Base-by-base conservation (phyloP, 2,329 filamentous ascomycete genomes). In the Cercospora citrullina region DNA sequence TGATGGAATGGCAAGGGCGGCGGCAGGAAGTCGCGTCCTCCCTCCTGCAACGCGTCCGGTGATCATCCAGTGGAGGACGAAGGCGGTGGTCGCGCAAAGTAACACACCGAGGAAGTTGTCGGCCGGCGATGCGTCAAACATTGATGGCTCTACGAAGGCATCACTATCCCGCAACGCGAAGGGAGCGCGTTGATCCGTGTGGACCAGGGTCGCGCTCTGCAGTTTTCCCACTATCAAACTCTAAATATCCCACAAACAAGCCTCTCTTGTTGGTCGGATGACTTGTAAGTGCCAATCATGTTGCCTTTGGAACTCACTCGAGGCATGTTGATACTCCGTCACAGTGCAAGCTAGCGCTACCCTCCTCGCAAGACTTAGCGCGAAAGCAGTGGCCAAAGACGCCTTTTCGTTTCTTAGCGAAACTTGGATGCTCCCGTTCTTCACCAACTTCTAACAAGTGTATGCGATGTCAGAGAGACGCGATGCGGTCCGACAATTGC, bases 51-150 rank as follows among this genome's bases (percentile, higher is more conserved):
- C 36, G 33, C 75, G 71, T 72, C 65, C 72, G 66, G 73, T 71
- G 68, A 76, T 67, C 75, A 77, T 77, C 68, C 69, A 71, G 73
- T 71, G 75, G 28, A 76, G 68, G 31, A 72, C 18, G 64, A 64
- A 65, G 33, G 71, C 51, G 36, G 68, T 69, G 60, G 64, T 53
- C 23, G 67, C 31, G 68, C 66, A 72, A 21, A 60, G 39, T n/a
- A 60, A 45, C 58, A 62, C 39, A 33, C 65, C 67, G 62, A 66
- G 60, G 28, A 61, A 51, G 10, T 42, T 53, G 60, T 69, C 55
- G 57, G 36, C 9, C 8, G 48, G 45, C 28, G 48, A 48, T 28
- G 63, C 51, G 16, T 36, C 63, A 28, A 31, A 58, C 66, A 68
- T 68, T 55, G 60, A 63, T 63, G 60, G 42, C 26, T 51, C 45